Evolutionary conservation across 768 basidiomycete species (phyloP), one percentile per base, ranked within the genome.

Genomic region (Kwoniella bestiolae): DNA sequence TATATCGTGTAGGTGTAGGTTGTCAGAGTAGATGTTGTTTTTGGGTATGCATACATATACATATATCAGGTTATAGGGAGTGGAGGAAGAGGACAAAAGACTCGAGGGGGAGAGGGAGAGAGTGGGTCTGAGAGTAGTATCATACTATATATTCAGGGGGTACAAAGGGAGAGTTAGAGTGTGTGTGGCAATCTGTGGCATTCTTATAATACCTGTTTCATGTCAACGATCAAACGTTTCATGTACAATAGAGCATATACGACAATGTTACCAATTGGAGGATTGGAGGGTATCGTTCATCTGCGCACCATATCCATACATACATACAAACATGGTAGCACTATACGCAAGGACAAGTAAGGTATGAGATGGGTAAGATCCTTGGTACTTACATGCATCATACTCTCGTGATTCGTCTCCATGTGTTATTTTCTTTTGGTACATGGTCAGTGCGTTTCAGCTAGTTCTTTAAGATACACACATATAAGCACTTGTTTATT

Each of bases 1-100:
- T 76, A 75, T 51, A 72, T 75, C 34, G 66, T 70, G 28, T 70
- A 70, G 60, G 44, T 16, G 2, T 0, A 5, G 21, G 0, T 21
- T n/a, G 9, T 41, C n/a, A n/a, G n/a, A n/a, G n/a, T 34, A 18
- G 11, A 4, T 52, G 12, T 52, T 52, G 23, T 38, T 41, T 41
- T 16, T 41, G 38, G 38, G 38, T 41, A 18, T 5, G 14, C 18
- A 41, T 16, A 41, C 38, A 41, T 41, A 18, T 18, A 41, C 18
- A 41, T 41, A 38, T 38, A 38, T 5, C 35, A 38, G 11, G 18
- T 5, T 18, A 38, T 12, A 35, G 34, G 5, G 34, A n/a, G n/a
- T n/a, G n/a, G n/a, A n/a, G n/a, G n/a, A n/a, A n/a, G n/a, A n/a
- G n/a, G n/a, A n/a, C n/a, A n/a, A n/a, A n/a, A n/a, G n/a, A n/a